These are phyloP conservation scores for Xylariaceae sp. DNA, from an alignment of 2,329 filamentous ascomycete species.

Conservation along the genomic window DNA sequence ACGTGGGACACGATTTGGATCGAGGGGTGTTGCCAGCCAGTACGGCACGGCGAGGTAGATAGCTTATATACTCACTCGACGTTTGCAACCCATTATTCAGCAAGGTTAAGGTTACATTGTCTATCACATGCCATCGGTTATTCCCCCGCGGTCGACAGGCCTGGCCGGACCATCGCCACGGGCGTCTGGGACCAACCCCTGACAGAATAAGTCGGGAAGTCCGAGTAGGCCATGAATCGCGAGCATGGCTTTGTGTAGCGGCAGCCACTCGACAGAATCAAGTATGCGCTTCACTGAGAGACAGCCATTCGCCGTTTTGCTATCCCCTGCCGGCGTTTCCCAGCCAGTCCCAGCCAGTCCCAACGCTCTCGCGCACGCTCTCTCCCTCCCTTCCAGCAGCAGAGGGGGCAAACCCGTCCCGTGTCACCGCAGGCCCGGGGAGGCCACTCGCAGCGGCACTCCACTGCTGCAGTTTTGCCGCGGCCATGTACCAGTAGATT, in stretches of 20 bases:
- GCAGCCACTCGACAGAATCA: conserved; percentile 13
- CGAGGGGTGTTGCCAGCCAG: conserved; percentile 1
- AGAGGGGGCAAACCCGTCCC: conserved; percentile 14
- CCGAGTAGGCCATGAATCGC: not conserved
- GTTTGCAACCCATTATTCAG: not conserved
- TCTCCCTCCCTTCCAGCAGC: conserved; percentile 2
- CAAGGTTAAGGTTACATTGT: conserved; percentile 5
- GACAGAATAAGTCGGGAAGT: conserved; percentile 9
- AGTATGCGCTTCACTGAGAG: not conserved
- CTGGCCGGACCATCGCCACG: not conserved
- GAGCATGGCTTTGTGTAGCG: conserved; percentile 12
- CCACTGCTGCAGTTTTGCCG: not conserved
- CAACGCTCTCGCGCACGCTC: not conserved
- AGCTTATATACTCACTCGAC: not conserved
- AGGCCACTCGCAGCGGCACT: conserved; percentile 16
- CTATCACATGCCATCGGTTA: not conserved
- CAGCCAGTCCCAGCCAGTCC: conserved; percentile 7
- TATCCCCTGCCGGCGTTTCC: conserved; percentile 6
- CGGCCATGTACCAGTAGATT: conserved; percentile 8
- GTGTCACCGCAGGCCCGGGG: conserved; percentile 17
- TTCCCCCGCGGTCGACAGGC: conserved; percentile 1
- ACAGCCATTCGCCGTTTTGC: not conserved
- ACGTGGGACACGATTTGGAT: conserved; percentile 17
- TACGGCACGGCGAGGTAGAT: not conserved
- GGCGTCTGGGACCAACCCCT: not conserved